phyloP scores from a whole-genome alignment of 1,139 yeast species.

The Geotrichum candidum region DNA sequence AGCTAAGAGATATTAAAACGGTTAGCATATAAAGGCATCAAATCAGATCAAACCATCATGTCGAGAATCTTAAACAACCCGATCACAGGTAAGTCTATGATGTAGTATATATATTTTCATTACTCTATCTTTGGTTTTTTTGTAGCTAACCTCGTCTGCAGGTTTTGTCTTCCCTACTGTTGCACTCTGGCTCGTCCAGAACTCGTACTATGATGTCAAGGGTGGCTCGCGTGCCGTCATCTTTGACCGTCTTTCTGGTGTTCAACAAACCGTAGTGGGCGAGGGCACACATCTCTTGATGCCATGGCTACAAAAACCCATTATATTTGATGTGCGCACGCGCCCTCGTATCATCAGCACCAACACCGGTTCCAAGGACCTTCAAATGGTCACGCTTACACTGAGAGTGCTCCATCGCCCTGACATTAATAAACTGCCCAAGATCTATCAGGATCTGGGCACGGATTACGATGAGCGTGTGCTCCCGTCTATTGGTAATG shows the following conservation, averaged over 20 bases:
- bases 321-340: slow-evolving; percentile 86
- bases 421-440: slow-evolving; percentile 73
- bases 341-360: slow-evolving; percentile 87
- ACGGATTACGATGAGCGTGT: slow-evolving; percentile 96
- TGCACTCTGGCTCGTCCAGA: slow-evolving; percentile 26
- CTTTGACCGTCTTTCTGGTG: slow-evolving; percentile 88
- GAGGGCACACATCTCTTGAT: slow-evolving; percentile 95
- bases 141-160: neutral
- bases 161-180: slow-evolving; percentile 31
- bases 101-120: neutral
- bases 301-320: slow-evolving; percentile 94
- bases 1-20: neutral
- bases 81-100: slow-evolving; percentile 16
- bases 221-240: slow-evolving; percentile 96
- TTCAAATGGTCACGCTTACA: slow-evolving; percentile 92
- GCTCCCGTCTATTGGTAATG: slow-evolving; percentile 94
- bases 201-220: slow-evolving; percentile 67
- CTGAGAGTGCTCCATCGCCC: slow-evolving; percentile 93
- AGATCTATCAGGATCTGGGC: slow-evolving; percentile 84
- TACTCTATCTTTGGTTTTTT: neutral
- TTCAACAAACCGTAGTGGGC: slow-evolving; percentile 76
- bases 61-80: slow-evolving; percentile 18
- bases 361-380: slow-evolving; percentile 93
- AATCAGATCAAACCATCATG: slow-evolving; percentile 5
- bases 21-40: neutral